These are phyloP conservation scores for Schizophyllum commune DNA, from an alignment of 1,284 basidiomycete species.

Conservation along the genomic window DNA sequence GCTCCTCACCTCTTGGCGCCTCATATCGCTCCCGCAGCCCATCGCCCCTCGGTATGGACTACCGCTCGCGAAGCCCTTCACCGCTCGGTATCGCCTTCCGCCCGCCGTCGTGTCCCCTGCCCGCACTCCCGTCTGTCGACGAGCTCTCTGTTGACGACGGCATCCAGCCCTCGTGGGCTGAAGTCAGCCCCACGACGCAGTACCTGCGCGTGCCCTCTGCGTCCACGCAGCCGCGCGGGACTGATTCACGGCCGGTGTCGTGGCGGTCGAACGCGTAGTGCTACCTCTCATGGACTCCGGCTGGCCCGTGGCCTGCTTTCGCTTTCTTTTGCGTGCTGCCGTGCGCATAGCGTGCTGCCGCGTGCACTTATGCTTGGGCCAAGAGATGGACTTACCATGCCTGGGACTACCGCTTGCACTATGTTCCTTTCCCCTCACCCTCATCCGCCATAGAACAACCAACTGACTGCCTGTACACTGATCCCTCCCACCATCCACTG, in stretches of 20 bases:
- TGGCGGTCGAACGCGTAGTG: not conserved
- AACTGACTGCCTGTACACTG: too few species aligned
- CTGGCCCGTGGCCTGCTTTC: not conserved
- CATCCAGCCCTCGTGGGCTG: not conserved
- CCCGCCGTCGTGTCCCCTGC: not conserved
- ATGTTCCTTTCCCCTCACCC: too few species aligned
- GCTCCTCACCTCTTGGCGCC: not conserved
- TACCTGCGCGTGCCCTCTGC: not conserved
- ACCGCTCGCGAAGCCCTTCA: not conserved
- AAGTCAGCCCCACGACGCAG: not conserved
- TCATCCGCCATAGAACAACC: too few species aligned
- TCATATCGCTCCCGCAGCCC: not conserved
- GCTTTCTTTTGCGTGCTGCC: not conserved
- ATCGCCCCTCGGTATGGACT: not conserved
- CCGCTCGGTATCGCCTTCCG: not conserved
- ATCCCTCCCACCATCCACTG: not conserved
- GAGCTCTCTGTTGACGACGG: not conserved
- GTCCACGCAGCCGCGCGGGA: not conserved
- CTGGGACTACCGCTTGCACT: not conserved
- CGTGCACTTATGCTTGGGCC: not conserved
- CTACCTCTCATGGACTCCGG: not conserved
- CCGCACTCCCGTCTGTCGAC: not conserved
- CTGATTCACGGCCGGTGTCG: not conserved
- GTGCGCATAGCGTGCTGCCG: too few species aligned
- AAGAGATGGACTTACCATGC: not conserved